Evolutionary conservation across 192 early-diverging fungal genomes (phyloP).

Genomic region (Coemansia sp.): DNA sequence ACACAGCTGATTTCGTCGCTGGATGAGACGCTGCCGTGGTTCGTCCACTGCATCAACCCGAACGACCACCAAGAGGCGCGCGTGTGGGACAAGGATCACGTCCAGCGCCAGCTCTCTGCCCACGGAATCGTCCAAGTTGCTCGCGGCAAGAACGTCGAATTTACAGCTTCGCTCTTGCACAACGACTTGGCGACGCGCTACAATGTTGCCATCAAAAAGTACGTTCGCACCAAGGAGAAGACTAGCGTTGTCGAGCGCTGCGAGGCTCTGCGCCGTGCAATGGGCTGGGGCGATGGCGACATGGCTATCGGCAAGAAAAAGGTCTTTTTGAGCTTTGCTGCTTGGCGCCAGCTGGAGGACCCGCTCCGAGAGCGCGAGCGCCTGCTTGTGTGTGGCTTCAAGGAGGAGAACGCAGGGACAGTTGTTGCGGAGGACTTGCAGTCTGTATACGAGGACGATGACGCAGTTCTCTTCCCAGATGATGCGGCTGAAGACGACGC

Average conservation of each 20-base stretch:
- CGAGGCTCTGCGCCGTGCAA: constrained; percentile 57
- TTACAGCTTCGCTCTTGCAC: constrained; percentile 73
- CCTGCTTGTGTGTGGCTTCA: constrained; percentile 51
- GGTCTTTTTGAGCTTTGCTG: constrained; percentile 72
- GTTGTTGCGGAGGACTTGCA: constrained; percentile 50
- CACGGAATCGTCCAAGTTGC: constrained; percentile 72
- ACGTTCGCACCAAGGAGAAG: constrained; percentile 56
- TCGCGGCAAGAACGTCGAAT: constrained; percentile 65
- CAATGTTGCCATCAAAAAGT: constrained; percentile 58
- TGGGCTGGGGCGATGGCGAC: constrained; percentile 62
- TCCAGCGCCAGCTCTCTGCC: constrained; percentile 72
- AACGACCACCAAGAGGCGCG: constrained; percentile 62
- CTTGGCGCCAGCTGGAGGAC: constrained; percentile 86
- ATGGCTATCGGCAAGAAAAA: constrained; percentile 64
- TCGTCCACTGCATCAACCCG: constrained; percentile 73
- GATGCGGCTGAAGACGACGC: constrained; percentile 38
- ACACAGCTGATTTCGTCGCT: constrained; percentile 69
- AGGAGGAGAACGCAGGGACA: constrained; percentile 22
- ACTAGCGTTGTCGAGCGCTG: constrained; percentile 47
- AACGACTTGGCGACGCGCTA: constrained; percentile 82
- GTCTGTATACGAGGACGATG: constrained; percentile 55
- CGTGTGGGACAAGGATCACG: constrained; percentile 66
- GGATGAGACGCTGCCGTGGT: constrained; percentile 81
- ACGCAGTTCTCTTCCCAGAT: constrained; percentile 42
- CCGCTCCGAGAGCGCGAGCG: constrained; percentile 71